phyloP scores from a whole-genome alignment of 495 filamentous ascomycete genomes.

The Neurospora africana region DNA sequence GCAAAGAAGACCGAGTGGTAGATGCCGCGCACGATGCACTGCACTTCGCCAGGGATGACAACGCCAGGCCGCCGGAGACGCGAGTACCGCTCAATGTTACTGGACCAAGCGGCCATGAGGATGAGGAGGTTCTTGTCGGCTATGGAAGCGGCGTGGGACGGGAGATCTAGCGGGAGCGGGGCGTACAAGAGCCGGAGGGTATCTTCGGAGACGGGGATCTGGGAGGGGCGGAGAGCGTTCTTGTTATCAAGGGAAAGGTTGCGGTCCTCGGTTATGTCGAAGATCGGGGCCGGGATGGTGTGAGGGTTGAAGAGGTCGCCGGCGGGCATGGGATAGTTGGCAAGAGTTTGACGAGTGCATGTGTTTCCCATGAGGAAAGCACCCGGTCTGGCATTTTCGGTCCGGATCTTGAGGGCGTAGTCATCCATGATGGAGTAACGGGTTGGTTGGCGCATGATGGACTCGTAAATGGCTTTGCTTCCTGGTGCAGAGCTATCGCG shows the following conservation, averaged over 20 bases:
- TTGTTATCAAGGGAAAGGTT: not conserved
- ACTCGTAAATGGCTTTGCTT: not conserved
- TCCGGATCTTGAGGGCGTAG: not conserved
- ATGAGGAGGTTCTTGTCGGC: constrained; percentile 11
- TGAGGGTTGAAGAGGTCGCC: not conserved
- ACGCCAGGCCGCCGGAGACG: constrained; percentile 8
- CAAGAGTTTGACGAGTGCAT: not conserved
- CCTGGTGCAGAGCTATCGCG: constrained; percentile 1
- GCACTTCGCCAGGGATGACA: not conserved
- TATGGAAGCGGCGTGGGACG: not conserved
- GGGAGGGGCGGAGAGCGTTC: not conserved
- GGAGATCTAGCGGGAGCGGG: constrained; percentile 10
- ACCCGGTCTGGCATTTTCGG: not conserved
- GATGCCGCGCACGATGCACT: constrained; percentile 9
- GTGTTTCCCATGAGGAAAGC: not conserved
- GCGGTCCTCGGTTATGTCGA: not conserved
- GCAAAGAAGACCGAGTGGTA: constrained; percentile 9
- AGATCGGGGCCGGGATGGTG: not conserved
- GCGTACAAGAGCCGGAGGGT: constrained; percentile 2
- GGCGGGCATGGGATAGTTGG: not conserved
- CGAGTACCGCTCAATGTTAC: constrained; percentile 10
- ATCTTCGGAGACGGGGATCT: not conserved
- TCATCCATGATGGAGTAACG: constrained; percentile 1
- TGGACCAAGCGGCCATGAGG: constrained; percentile 10
- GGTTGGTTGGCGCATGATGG: not conserved